Evolutionary conservation across 2,329 filamentous ascomycete species (phyloP).

Genomic region (Herpotrichia juniperi): DNA sequence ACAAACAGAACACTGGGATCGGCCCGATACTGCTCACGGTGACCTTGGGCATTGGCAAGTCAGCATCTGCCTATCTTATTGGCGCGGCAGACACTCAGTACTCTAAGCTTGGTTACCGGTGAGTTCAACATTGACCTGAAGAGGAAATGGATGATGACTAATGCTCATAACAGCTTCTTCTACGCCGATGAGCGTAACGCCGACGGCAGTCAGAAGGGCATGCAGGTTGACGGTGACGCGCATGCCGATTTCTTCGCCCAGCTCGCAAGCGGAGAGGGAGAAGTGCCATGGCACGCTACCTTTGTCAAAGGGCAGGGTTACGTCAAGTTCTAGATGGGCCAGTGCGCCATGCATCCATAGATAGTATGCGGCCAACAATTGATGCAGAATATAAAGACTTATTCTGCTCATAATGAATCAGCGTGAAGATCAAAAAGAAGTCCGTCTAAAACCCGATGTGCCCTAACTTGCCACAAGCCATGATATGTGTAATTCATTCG

Average conservation of each 20-base stretch:
- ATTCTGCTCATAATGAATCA: too few species aligned
- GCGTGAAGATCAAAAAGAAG: too few species aligned
- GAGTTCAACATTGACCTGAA: conserved; percentile 13
- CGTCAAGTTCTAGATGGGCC: conserved; percentile 18
- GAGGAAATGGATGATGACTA: too few species aligned
- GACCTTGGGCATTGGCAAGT: conserved; percentile 49
- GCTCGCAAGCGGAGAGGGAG: conserved; percentile 30
- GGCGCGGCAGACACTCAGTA: conserved; percentile 44
- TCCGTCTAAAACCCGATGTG: too few species aligned
- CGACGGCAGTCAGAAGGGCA: conserved; percentile 43
- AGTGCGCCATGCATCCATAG: too few species aligned
- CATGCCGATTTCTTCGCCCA: conserved; percentile 43
- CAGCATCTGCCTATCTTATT: conserved; percentile 47
- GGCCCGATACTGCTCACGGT: conserved; percentile 34
- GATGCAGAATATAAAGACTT: too few species aligned
- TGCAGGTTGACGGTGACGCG: conserved; percentile 35
- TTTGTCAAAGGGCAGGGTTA: conserved; percentile 46
- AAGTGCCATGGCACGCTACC: conserved; percentile 43
- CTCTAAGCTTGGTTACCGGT: conserved; percentile 45
- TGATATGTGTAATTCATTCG: too few species aligned
- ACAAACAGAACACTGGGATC: conserved; percentile 42
- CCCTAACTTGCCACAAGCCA: too few species aligned
- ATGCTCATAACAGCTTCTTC: conserved; percentile 50
- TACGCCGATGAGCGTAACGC: conserved; percentile 55
- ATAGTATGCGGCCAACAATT: too few species aligned